Percentiles rank a stretch among this genome's conserved stretches.
Conservation (phyloP, 2,329 filamentous ascomycete genomes). For the Aspergillus fumigatiaffinis region DNA sequence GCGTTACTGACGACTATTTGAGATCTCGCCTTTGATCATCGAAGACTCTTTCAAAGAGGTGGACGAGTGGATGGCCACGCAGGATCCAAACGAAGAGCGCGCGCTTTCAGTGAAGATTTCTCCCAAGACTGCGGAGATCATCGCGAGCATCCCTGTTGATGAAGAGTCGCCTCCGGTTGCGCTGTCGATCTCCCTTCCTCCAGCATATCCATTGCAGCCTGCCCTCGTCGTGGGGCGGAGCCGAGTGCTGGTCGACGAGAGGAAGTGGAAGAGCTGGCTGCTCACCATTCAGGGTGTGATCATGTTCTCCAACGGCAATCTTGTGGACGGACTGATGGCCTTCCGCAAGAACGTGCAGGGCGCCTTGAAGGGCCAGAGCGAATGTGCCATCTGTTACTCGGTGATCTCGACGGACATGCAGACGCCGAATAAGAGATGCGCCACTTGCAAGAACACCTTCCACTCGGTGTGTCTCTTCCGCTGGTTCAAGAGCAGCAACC, state of each 20-base stretch:
- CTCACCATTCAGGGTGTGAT: conserved; percentile 87
- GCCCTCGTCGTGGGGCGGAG: conserved; percentile 73
- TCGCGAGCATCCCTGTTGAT: conserved; percentile 81
- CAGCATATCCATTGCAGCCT: conserved; percentile 75
- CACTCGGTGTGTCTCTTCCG: conserved; percentile 87
- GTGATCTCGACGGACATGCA: conserved; percentile 86
- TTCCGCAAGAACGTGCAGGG: conserved; percentile 86
- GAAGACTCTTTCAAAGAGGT: conserved; percentile 39
- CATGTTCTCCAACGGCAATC: conserved; percentile 82
- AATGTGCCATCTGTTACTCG: conserved; percentile 96
- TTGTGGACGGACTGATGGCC: conserved; percentile 79
- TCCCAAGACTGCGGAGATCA: conserved; percentile 68
- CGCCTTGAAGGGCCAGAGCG: conserved; percentile 84
- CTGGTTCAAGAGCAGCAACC: conserved; percentile 94
- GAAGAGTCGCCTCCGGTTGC: conserved; percentile 78
- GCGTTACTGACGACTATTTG: conserved; percentile 6
- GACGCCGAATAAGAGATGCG: conserved; percentile 85
- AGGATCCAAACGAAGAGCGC: conserved; percentile 49
- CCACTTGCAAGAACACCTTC: conserved; percentile 91
- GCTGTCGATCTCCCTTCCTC: conserved; percentile 75
- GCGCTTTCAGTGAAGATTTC: conserved; percentile 66
- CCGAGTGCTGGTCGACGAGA: conserved; percentile 81
- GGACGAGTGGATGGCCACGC: conserved; percentile 38
- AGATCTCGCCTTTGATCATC: conserved; percentile 43
- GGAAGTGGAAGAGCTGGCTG: conserved; percentile 90